Evolutionary conservation across 1,284 basidiomycete genomes (phyloP).

Genomic region (Tylopilus sp.): DNA sequence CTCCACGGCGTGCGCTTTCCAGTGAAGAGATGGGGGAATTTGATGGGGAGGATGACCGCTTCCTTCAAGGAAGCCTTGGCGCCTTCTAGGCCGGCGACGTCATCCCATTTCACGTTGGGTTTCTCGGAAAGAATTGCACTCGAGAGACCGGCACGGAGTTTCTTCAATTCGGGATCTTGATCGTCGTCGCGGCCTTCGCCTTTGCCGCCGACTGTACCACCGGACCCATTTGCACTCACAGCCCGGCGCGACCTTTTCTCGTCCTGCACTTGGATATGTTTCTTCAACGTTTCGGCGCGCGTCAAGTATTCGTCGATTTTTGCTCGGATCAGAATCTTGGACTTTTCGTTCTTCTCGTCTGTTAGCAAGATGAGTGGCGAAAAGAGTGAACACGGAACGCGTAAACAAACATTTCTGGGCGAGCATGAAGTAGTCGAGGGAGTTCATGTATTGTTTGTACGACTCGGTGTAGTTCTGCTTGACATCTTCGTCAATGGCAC

Average conservation of each 20-base stretch:
- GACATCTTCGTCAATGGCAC: constrained; percentile 92
- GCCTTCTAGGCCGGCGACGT: constrained; percentile 92
- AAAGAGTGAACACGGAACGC: not conserved
- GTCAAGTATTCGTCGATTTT: constrained; percentile 94
- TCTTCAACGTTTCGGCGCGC: constrained; percentile 91
- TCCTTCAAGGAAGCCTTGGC: constrained; percentile 98
- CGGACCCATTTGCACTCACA: constrained; percentile 75
- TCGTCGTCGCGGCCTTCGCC: constrained; percentile 72
- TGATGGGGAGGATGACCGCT: constrained; percentile 97
- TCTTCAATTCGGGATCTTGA: constrained; percentile 91
- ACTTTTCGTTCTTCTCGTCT: constrained; percentile 97
- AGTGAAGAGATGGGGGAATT: constrained; percentile 97
- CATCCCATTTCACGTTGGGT: constrained; percentile 97
- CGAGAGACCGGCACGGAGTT: constrained; percentile 84
- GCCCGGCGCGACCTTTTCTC: constrained; percentile 75
- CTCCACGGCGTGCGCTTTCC: constrained; percentile 97
- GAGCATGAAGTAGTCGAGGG: constrained; percentile 99
- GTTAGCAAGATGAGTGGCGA: constrained; percentile 9
- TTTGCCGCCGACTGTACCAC: constrained; percentile 60
- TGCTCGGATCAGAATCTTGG: constrained; percentile 81
- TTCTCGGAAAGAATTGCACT: constrained; percentile 91
- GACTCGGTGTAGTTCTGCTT: constrained; percentile 94
- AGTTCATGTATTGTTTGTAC: constrained; percentile 92
- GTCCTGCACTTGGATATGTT: constrained; percentile 61
- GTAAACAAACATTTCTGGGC: constrained; percentile 51